Percentiles rank a stretch among this genome's conserved stretches.
Conservation (phyloP, 2,329 filamentous ascomycete genomes). For the Alternaria angustiovoidea region DNA sequence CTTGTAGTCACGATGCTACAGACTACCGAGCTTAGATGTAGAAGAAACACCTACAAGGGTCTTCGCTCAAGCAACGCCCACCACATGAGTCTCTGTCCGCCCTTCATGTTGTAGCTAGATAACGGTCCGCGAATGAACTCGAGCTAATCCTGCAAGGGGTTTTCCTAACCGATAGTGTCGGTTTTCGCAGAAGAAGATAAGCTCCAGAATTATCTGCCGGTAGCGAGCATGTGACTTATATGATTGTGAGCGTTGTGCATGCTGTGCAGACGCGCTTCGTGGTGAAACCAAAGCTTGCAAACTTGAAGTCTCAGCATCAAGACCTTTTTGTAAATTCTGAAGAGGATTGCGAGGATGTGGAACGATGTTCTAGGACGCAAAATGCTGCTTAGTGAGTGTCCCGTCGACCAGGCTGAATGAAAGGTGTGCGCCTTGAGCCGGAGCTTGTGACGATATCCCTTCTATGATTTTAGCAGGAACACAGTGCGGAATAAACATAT, state of each 20-base stretch:
- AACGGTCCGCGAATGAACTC: neutral
- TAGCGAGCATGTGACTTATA: neutral
- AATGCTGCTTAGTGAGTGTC: neutral
- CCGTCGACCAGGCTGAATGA: neutral
- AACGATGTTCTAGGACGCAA: neutral
- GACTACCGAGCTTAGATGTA: neutral
- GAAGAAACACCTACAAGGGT: neutral
- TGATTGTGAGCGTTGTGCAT: neutral
- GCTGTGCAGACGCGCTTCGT: neutral
- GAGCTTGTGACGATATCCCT: neutral
- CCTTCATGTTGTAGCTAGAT: neutral
- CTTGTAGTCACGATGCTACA: too few species aligned
- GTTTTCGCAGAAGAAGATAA: neutral
- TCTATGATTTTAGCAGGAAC: neutral
- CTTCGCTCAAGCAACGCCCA: neutral
- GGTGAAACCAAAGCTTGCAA: neutral
- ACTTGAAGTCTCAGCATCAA: neutral
- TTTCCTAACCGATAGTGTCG: neutral
- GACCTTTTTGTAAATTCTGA: neutral
- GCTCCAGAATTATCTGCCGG: neutral
- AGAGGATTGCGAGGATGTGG: rapidly evolving
- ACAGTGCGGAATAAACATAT: neutral
- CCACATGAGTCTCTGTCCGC: neutral
- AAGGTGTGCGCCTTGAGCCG: neutral
- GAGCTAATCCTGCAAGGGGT: neutral